Conservation (phyloP, 2,329 filamentous ascomycete species). For the Claviceps spartinae region DNA sequence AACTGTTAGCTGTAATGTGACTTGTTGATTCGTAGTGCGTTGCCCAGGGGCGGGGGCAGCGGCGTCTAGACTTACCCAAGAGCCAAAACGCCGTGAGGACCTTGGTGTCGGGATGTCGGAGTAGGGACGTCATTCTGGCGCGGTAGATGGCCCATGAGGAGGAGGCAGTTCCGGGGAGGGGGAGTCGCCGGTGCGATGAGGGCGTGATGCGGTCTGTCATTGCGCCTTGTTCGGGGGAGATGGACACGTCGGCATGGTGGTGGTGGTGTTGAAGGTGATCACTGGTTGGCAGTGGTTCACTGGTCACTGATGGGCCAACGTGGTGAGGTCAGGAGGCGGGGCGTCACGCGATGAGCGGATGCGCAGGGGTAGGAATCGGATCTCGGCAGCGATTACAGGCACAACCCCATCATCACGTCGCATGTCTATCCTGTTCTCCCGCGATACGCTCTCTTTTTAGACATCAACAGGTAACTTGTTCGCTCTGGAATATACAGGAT, state of each 20-base stretch:
- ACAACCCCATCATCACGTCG: too few species aligned
- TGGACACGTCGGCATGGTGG: background rate
- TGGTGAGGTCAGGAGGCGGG: too few species aligned
- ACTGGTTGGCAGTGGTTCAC: background rate
- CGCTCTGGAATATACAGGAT: too few species aligned
- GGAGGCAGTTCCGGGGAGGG: slow-evolving; percentile 42
- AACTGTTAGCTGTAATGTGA: background rate
- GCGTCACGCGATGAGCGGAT: background rate
- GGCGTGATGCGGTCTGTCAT: slow-evolving; percentile 27
- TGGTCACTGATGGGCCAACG: background rate
- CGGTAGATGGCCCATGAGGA: slow-evolving; percentile 64
- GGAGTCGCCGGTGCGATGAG: slow-evolving; percentile 32
- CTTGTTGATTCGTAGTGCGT: too few species aligned
- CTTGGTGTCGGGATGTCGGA: slow-evolving; percentile 54
- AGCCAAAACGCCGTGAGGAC: slow-evolving; percentile 83
- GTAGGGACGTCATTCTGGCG: slow-evolving; percentile 47
- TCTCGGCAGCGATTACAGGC: background rate
- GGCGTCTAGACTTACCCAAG: slow-evolving; percentile 49
- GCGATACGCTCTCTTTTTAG: too few species aligned
- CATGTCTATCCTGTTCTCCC: too few species aligned
- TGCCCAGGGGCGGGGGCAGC: too few species aligned
- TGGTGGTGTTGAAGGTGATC: background rate
- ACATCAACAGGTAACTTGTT: too few species aligned
- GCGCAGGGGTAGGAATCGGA: background rate
- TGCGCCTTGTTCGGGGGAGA: background rate